Base-by-base conservation (phyloP, 1,284 basidiomycete species). In the Neolentinus lepideus region DNA sequence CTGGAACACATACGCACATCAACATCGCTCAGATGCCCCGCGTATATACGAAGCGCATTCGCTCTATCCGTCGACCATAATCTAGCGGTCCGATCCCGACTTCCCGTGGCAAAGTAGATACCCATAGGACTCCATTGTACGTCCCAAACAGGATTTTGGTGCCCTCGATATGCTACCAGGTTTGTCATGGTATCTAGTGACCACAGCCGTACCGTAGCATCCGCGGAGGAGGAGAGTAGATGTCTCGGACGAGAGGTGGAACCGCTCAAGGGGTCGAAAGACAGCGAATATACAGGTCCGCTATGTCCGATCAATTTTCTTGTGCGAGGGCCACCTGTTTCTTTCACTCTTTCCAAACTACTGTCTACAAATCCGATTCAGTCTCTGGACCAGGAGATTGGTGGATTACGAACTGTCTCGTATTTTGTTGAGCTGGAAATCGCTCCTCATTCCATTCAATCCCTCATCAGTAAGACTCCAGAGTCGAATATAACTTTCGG, bases 121-220 rank as follows among this genome's bases (percentile, higher is more conserved):
- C 97, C 96, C 74, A 93, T 84, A 6, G 96, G 95, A 61, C 92
- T 94, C 97, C 97, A 99, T 68, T 98, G 88, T 9, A 97, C 93
- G 63, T 98, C 95, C 97, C 97, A 99, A 0, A 99, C 88, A 0
- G 97, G 95, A 68, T 97, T 95, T 67, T 96, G 89, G 66, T 99
- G 97, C 0, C 97, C 97, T 21, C 94, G 83, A 69, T 96, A 99
- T 4, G 90, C 93, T 3, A 95, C 94, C 8, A 99, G 75, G 62
- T 97, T 97, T 22, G 90, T 84, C 78, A 93, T 88, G 1, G 96
- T 98, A 64, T 99, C 94, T 69, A 98, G 76, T 11, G 93, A 96
- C 97, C 97, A 99, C 19, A 99, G 71, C 14, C 97, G 85, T 26
- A 89, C 77, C 0, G 95, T 97, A 1, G 90, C 83, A 68, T 99